A percentile compares a stretch with the other conserved stretches of the same genome.
phyloP scores from a whole-genome alignment of 2,329 filamentous ascomycete species.

The Daldinia sp. region DNA sequence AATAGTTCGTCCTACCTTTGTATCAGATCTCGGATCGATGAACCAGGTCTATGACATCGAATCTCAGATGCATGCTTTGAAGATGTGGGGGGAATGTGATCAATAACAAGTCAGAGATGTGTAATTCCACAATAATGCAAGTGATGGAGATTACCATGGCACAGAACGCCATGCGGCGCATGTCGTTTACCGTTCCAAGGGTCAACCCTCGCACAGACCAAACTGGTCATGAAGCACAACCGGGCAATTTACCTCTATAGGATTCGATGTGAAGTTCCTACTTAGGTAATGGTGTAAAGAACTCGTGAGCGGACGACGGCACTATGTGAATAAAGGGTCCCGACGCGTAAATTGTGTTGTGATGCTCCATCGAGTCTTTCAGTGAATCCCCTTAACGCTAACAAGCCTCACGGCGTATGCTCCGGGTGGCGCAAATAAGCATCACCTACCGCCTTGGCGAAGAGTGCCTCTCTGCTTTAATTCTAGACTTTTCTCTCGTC shows the following conservation, averaged over 20 bases:
- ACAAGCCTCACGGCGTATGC: conserved; percentile 14
- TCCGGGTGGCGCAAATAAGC: conserved; percentile 27
- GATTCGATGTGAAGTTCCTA: conserved; percentile 20
- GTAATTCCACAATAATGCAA: background rate
- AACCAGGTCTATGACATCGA: conserved; percentile 4
- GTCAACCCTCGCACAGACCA: conserved; percentile 24
- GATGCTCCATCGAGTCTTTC: conserved; percentile 2
- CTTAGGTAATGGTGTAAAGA: conserved; percentile 21
- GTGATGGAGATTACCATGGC: conserved; percentile 2
- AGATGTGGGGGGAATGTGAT: conserved; percentile 13
- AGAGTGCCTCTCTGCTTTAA: conserved; percentile 27
- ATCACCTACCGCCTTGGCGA: conserved; percentile 11
- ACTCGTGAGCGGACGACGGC: conserved; percentile 20
- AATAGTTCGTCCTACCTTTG: conserved; percentile 14
- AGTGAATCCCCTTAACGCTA: conserved; percentile 12
- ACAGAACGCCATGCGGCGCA: conserved; percentile 25
- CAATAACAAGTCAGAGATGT: background rate
- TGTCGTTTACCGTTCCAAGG: conserved; percentile 30
- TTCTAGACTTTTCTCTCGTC: conserved; percentile 23
- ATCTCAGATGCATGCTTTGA: conserved; percentile 18
- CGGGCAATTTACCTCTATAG: conserved; percentile 15
- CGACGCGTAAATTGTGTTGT: conserved; percentile 5
- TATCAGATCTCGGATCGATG: conserved; percentile 37
- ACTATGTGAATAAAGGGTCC: conserved; percentile 12
- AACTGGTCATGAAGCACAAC: conserved; percentile 1